A percentile compares a stretch with the other conserved stretches of the same genome.
These are phyloP conservation scores for Fusarium neocosmosporiellum DNA, from an alignment of 2,329 filamentous ascomycete species.

Conservation along the genomic window DNA sequence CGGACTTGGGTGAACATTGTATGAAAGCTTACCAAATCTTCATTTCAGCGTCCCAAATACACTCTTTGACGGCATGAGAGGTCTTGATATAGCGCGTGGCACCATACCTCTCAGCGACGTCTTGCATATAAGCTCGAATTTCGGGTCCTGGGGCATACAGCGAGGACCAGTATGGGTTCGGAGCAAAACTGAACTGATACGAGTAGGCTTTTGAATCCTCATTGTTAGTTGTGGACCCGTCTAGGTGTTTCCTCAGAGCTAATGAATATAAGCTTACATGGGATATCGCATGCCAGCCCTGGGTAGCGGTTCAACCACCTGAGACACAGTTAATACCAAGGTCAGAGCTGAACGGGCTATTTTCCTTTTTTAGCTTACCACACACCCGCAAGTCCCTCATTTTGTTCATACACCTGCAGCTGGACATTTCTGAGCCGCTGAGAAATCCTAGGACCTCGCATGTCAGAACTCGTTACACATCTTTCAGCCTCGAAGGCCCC, in stretches of 20 bases:
- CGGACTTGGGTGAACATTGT: background rate
- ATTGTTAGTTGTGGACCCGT: background rate
- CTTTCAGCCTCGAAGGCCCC: background rate
- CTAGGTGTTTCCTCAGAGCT: accelerated
- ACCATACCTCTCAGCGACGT: constrained; percentile 14
- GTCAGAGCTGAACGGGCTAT: background rate
- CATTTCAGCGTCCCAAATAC: background rate
- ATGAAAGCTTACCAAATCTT: constrained; percentile 9
- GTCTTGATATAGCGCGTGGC: constrained; percentile 14
- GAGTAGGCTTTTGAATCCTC: background rate
- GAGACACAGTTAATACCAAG: background rate
- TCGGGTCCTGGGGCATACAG: constrained; percentile 18
- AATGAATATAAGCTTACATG: constrained; percentile 4
- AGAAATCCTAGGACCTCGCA: background rate
- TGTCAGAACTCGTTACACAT: background rate
- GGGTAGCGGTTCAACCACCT: constrained; percentile 27
- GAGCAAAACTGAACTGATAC: constrained; percentile 16
- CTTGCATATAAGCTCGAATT: constrained; percentile 20
- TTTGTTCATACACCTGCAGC: constrained; percentile 15
- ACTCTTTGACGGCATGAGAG: constrained; percentile 2
- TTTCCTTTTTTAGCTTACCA: constrained; percentile 1
- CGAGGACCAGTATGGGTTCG: constrained; percentile 17
- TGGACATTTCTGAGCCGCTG: constrained; percentile 17
- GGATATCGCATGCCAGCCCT: constrained; percentile 22
- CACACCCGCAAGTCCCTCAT: constrained; percentile 6